Conservation (phyloP, 352 stramenopile species). For the Pythium rhizo-oryzae region DNA sequence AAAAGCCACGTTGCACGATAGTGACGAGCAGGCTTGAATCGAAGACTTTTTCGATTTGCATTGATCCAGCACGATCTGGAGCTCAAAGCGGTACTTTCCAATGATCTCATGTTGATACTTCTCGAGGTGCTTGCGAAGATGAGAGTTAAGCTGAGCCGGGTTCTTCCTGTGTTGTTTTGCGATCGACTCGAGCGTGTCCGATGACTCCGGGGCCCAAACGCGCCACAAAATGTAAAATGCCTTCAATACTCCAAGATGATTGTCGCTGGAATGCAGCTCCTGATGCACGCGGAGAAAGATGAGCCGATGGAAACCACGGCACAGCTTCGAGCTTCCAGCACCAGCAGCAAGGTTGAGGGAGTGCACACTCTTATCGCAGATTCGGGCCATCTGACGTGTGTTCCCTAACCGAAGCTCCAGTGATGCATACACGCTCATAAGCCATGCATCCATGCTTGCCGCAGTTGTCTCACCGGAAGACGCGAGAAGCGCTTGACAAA, state of each 20-base stretch:
- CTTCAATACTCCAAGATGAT: neutral
- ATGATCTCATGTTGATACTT: slow-evolving; percentile 24
- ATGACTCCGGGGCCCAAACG: slow-evolving; percentile 32
- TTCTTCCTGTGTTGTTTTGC: slow-evolving; percentile 42
- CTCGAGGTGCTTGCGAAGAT: slow-evolving; percentile 30
- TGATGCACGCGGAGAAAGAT: slow-evolving; percentile 49
- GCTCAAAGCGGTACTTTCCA: slow-evolving; percentile 48
- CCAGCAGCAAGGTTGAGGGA: neutral
- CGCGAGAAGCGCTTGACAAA: slow-evolving; percentile 23
- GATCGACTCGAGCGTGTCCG: slow-evolving; percentile 40
- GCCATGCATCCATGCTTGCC: slow-evolving; percentile 6
- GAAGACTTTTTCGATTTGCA: slow-evolving; percentile 6
- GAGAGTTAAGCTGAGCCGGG: slow-evolving; percentile 20
- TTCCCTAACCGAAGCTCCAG: slow-evolving; percentile 54
- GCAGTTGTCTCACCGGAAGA: neutral
- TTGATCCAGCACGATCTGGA: slow-evolving; percentile 39
- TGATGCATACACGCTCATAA: slow-evolving; percentile 44
- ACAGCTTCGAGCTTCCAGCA: neutral
- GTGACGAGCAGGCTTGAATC: neutral
- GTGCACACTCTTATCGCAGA: slow-evolving; percentile 56
- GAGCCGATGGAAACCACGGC: slow-evolving; percentile 50
- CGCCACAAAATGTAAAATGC: slow-evolving; percentile 24
- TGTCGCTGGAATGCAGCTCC: neutral
- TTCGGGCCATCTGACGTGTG: slow-evolving; percentile 43
- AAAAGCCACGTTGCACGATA: slow-evolving; percentile 33